Conservation (phyloP, 78 protist genomes). For the Mastigamoeba balamuthi region DNA sequence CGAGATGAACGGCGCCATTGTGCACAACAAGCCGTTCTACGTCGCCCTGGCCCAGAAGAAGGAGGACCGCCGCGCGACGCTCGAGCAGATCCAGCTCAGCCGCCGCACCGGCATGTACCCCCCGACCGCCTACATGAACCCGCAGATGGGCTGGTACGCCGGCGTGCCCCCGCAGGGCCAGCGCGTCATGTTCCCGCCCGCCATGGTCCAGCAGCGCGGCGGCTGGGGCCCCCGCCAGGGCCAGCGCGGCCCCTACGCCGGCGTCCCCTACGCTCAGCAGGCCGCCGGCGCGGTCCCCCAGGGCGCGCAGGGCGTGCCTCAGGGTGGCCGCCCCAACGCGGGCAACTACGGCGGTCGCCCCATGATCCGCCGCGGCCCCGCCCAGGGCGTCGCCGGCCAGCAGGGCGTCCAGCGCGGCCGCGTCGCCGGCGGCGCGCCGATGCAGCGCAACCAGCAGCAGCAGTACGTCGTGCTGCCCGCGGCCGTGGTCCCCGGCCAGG, state of each 20-base stretch:
- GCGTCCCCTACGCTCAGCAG: conserved; percentile 9
- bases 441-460: too few relatives aligned
- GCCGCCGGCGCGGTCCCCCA: too few relatives aligned
- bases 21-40: conserved; percentile 86
- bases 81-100: conserved; percentile 62
- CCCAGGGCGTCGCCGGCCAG: too few relatives aligned
- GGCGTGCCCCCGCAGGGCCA: conserved; percentile 20
- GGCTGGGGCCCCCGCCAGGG: background rate
- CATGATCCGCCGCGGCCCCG: too few relatives aligned
- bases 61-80: conserved; percentile 75
- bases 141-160: conserved; percentile 25
- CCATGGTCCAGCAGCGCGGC: conserved; percentile 27
- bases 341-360: too few relatives aligned
- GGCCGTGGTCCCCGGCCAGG: too few relatives aligned
- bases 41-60: conserved; percentile 86
- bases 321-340: too few relatives aligned
- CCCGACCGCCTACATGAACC: conserved; percentile 16
- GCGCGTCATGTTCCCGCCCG: conserved; percentile 37
- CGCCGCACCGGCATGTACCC: background rate
- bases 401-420: too few relatives aligned
- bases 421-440: too few relatives aligned
- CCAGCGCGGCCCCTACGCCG: conserved; percentile 30
- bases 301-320: too few relatives aligned
- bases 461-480: too few relatives aligned
- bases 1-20: conserved; percentile 87